Percentiles rank a stretch among this genome's conserved stretches.
These are phyloP conservation scores for Paramecium primaurelia DNA, from an alignment of 73 alveolate genomes.

Conservation along the genomic window DNA sequence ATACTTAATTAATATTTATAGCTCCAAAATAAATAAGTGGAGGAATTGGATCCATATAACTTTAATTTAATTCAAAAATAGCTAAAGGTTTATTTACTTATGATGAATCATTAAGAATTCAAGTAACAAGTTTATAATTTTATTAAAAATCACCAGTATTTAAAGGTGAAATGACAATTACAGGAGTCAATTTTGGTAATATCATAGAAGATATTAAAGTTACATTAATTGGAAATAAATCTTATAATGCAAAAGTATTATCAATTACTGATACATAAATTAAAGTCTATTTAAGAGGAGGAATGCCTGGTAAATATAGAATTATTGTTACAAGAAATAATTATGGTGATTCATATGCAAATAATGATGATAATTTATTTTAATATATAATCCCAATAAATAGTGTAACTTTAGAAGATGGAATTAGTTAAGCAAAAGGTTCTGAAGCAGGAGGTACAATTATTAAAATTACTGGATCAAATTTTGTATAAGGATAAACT, in stretches of 20 bases:
- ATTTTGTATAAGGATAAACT: not conserved
- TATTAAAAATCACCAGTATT: not conserved
- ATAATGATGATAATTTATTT: not conserved
- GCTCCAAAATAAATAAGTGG: not conserved
- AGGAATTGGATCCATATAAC: not conserved
- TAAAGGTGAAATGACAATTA: not conserved
- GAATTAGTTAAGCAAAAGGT: not conserved
- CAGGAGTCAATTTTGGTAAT: not conserved
- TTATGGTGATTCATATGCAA: not conserved
- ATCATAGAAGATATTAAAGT: not conserved
- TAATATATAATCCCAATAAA: not conserved
- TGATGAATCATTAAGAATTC: not conserved
- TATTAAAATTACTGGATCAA: not conserved
- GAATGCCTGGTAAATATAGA: conserved; percentile 34
- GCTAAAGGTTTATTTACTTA: not conserved
- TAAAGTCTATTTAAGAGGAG: not conserved
- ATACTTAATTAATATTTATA: not conserved
- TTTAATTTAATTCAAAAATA: not conserved
- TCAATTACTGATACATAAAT: not conserved
- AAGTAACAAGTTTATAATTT: not conserved
- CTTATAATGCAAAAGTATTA: not conserved
- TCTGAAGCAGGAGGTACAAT: conserved; percentile 28
- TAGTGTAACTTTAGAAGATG: not conserved
- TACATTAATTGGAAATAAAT: not conserved
- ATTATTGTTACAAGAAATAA: not conserved